Evolutionary conservation across 306 rosid genomes (phyloP).

Genomic region (Trifolium pratense): DNA sequence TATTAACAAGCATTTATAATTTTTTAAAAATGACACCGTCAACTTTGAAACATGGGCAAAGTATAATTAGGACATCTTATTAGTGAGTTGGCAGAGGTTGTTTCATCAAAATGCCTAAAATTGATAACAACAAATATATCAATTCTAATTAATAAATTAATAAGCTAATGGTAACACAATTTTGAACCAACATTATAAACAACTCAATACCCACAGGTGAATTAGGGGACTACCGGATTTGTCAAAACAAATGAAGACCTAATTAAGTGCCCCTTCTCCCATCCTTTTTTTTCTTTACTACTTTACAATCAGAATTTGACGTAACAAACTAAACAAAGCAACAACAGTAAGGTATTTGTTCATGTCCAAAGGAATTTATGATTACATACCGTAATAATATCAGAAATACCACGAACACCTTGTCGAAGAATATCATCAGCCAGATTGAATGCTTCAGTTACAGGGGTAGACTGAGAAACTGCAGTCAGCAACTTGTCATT

Average conservation of each 20-base stretch:
- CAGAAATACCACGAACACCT: constrained; percentile 99
- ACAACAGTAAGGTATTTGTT: constrained; percentile 14
- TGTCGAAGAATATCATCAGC: constrained; percentile 99
- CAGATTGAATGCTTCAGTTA: constrained; percentile 95
- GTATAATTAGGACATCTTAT: constrained; percentile 25
- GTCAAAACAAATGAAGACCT: constrained; percentile 29
- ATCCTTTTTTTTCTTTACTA: constrained; percentile 32
- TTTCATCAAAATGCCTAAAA: constrained; percentile 14
- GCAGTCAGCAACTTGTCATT: constrained; percentile 97
- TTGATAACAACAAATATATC: constrained; percentile 11
- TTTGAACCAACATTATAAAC: constrained; percentile 11
- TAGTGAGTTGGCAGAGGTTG: constrained; percentile 29
- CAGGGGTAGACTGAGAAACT: constrained; percentile 94
- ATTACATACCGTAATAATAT: constrained; percentile 89
- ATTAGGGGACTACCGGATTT: constrained; percentile 18
- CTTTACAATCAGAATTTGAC: constrained; percentile 31
- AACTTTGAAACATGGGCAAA: constrained; percentile 22
- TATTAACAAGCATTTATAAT: constrained; percentile 21
- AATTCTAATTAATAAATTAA: constrained; percentile 23
- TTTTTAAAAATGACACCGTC: constrained; percentile 31
- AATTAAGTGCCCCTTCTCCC: neutral
- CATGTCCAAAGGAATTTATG: constrained; percentile 19
- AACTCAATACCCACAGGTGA: neutral
- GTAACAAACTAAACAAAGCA: constrained; percentile 12
- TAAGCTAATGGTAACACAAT: constrained; percentile 24